Evolutionary conservation across 2,329 filamentous ascomycete genomes (phyloP).

Genomic region (Chrysosporium keratinophilum): DNA sequence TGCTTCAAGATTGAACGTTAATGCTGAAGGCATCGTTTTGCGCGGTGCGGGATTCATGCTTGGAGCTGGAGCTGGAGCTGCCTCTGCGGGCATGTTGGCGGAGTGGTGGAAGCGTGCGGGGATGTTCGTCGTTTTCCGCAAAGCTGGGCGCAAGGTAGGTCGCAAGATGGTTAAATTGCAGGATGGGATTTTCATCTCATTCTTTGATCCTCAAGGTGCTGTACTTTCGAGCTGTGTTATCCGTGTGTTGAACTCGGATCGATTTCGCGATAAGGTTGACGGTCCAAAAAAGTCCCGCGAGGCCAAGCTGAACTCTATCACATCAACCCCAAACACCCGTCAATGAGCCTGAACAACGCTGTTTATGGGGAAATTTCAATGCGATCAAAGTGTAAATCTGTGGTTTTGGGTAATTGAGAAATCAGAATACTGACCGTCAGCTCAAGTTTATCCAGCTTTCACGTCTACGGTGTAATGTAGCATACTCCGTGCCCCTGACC

Average conservation of each 20-base stretch:
- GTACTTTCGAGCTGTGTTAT: neutral
- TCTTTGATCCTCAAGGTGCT: neutral
- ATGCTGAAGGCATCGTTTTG: constrained; percentile 45
- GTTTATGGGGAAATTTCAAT: too few relatives aligned
- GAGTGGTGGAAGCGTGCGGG: constrained; percentile 60
- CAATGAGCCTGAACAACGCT: too few relatives aligned
- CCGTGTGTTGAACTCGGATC: neutral
- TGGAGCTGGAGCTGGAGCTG: neutral
- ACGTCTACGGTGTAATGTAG: too few relatives aligned
- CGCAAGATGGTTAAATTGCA: neutral
- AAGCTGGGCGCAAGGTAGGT: constrained; percentile 19
- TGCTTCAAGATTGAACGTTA: constrained; percentile 67
- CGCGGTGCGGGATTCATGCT: constrained; percentile 58
- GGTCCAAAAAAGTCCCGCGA: too few relatives aligned
- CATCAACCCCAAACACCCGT: too few relatives aligned
- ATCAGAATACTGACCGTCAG: too few relatives aligned
- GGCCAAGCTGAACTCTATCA: too few relatives aligned
- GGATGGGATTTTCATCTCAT: neutral
- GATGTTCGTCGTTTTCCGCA: constrained; percentile 32
- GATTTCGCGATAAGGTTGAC: too few relatives aligned
- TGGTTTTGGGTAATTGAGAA: too few relatives aligned
- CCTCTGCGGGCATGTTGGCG: constrained; percentile 3
- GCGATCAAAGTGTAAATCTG: too few relatives aligned
- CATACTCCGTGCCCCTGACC: too few relatives aligned
- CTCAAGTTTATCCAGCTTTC: too few relatives aligned